Percentiles rank a stretch among this genome's conserved stretches.
Conservation (phyloP, 345 rosid species). For the sweet orange (Citrus sinensis) region DNA sequence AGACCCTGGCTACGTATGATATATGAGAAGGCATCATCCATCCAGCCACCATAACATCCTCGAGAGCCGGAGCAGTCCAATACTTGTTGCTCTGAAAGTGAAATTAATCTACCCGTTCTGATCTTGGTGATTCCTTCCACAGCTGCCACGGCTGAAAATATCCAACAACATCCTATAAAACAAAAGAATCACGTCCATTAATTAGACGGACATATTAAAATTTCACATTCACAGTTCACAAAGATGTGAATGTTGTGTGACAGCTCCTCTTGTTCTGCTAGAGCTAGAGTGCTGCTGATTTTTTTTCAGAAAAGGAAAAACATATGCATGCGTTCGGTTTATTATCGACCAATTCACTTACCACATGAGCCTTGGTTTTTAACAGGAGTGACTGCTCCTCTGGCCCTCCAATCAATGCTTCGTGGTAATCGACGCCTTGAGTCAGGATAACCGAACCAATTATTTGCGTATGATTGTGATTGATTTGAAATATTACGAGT, state of each 20-base stretch:
- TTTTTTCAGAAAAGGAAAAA: no score
- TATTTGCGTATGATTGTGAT: neutral
- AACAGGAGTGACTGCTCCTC: slow-evolving; percentile 41
- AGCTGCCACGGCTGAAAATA: slow-evolving; percentile 51
- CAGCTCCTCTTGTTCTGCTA: no score
- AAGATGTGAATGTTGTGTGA: no score
- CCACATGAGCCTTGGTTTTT: slow-evolving; percentile 47
- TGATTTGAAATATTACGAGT: neutral
- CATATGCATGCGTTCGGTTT: no score
- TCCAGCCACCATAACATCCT: slow-evolving; percentile 41
- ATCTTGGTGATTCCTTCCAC: slow-evolving; percentile 41
- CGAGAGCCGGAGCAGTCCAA: slow-evolving; percentile 44
- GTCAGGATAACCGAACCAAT: slow-evolving; percentile 13
- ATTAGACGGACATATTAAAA: neutral
- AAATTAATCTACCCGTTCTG: slow-evolving; percentile 25
- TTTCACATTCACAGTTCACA: no score
- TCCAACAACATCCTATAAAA: slow-evolving; percentile 50
- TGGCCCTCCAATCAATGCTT: slow-evolving; percentile 38
- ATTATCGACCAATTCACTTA: slow-evolving; percentile 6
- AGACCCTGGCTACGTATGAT: slow-evolving; percentile 29
- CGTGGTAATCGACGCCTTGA: slow-evolving; percentile 4
- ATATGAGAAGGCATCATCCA: slow-evolving; percentile 33
- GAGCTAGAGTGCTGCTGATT: no score
- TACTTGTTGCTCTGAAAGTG: slow-evolving; percentile 61
- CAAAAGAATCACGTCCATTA: neutral